Base-by-base conservation (phyloP, 2,329 filamentous ascomycete species). In the Colletotrichum melonis region DNA sequence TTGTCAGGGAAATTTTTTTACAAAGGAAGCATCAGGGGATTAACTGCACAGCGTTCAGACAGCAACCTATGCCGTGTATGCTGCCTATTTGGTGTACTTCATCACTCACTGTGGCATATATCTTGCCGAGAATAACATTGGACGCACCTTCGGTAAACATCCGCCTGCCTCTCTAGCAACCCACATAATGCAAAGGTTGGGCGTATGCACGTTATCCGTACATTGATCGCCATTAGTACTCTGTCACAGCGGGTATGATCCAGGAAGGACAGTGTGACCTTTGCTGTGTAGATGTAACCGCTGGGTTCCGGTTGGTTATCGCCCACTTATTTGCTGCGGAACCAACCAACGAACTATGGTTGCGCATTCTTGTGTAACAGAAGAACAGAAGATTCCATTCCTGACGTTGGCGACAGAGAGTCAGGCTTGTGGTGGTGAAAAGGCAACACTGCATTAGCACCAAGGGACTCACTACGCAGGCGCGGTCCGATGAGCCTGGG, bases 401-500 rank as follows among this genome's bases (percentile, higher is more conserved):
- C 28, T 19, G 30, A 55, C 24, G 28, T 24, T 63, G 58, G 24
- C 32, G 46, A 52, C 5, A 52, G 57, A 26, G 67, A 19, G 58
- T 9, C 49, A 28, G 58, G 42, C 49, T n/a, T 19, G 67, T 49
- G 30, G 19, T 49, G 42, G 19, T 49, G 42, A 49, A 54, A 24
- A 42, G 67, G 22, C 32, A 32, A 42, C 35, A 63, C 38, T 71
- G 60, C 69, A 66, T 22, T 49, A 63, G 60, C 60, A 52, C 32
- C 26, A 66, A 26, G 56, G 24, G n/a, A 26, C 38, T 56, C 35
- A 57, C 46, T 35, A 65, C 35, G n/a, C 60, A 65, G 67, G 67
- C 38, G 60, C 67, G 67, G 60, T 70, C 70, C 60, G 60, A 62
- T 65, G 67, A 70, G 67, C 60, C 55, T 70, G 35, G 24, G 60